Percentiles rank a stretch among this genome's conserved stretches.
These are phyloP conservation scores for Comarum palustre DNA, from an alignment of 306 rosid genomes.

Conservation along the genomic window DNA sequence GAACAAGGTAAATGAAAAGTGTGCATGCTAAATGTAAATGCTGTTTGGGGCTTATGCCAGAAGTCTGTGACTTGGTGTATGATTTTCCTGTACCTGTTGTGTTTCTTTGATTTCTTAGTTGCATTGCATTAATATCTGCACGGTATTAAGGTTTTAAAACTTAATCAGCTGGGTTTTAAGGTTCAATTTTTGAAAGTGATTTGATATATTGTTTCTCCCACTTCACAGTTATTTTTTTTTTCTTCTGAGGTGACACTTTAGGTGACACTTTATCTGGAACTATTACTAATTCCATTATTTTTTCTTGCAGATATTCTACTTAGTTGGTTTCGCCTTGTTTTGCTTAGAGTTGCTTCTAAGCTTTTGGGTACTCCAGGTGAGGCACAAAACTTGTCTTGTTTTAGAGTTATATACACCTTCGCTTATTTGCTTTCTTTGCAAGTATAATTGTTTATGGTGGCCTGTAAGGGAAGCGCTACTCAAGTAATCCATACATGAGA, in stretches of 20 bases:
- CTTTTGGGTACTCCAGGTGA: conserved; percentile 96
- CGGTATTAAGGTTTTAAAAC: not conserved
- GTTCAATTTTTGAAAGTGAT: not conserved
- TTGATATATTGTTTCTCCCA: not conserved
- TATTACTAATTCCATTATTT: not conserved
- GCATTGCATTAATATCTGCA: not conserved
- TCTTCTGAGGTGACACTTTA: no score
- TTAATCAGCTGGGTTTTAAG: not conserved
- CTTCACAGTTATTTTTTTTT: conserved; percentile 15
- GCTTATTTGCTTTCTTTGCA: not conserved
- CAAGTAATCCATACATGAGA: not conserved
- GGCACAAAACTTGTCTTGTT: conserved; percentile 18
- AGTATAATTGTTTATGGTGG: not conserved
- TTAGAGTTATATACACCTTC: not conserved
- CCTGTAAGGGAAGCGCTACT: not conserved
- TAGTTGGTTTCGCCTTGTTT: conserved; percentile 85
- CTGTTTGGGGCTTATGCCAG: not conserved
- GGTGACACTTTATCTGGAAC: no score
- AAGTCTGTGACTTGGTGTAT: not conserved
- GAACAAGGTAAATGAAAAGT: not conserved
- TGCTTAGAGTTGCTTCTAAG: conserved; percentile 96
- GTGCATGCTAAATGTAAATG: not conserved
- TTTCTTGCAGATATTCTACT: conserved; percentile 73
- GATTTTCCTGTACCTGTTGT: not conserved
- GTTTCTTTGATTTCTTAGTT: not conserved